Evolutionary conservation across 352 stramenopile genomes (phyloP), one percentile per base, ranked within the genome.

Genomic region (Phytophthora pluvialis): DNA sequence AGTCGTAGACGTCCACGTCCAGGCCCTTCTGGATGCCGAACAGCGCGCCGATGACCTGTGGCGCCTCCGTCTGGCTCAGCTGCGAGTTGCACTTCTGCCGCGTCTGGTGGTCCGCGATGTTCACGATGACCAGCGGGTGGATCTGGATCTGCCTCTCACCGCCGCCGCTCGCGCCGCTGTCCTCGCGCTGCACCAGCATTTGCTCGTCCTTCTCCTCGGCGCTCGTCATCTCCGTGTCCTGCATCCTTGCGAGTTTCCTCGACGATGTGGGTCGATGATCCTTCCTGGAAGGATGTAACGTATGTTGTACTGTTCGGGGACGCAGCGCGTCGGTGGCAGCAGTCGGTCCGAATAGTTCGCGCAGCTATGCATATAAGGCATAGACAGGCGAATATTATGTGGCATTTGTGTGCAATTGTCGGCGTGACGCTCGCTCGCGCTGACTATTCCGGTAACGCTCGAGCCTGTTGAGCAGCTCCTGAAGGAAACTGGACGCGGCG

Each of bases 81-180:
- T 82, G 75, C 62, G 77, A 81, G 52, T 82, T 80, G 64, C 78
- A 80, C 56, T 87, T 81, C 69, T 88, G 78, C 29, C 95, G 91
- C 50, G 96, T 98, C 68, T 96, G 97, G 75, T 99, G 96, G 75
- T 99, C 96, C 1, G 91, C 90, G 57, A 98, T 90, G 72, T 97
- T 97, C 58, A 98, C 94, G 69, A 98, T 86, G 33, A 97, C 91
- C 26, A 98, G 81, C 59, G 87, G 87, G 45, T 95, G 87, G 55
- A 95, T 80, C 63, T 90, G 78, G 21, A 93, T 83, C 55, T 88
- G 80, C 1, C 84, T 72, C 69, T 93, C 84, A 12, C 78, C 83
- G 7, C 81, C 79, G 0, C 79, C 80, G 3, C n/a, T 51, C 10
- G 67, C 69, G 36, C 69, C 64, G 55, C 70, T 65, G 26, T 81